Conservation (phyloP, 148 eudicot genomes). For the Rhododendron mucronatum region DNA sequence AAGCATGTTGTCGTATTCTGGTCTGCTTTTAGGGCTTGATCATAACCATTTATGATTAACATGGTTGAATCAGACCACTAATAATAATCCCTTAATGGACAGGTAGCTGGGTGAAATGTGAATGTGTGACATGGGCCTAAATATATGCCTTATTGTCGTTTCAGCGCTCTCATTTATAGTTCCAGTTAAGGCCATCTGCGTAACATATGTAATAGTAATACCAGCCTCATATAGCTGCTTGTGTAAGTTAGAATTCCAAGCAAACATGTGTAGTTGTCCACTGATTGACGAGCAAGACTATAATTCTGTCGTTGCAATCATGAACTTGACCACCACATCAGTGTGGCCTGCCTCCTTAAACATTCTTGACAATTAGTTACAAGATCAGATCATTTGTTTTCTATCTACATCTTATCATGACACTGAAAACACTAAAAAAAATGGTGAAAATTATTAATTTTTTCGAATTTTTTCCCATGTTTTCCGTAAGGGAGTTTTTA, state of each 20-base stretch:
- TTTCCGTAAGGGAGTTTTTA: too few relatives aligned
- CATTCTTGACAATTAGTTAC: neutral
- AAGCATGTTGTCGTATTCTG: neutral
- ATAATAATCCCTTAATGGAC: neutral
- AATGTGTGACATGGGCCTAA: neutral
- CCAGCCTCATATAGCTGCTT: neutral
- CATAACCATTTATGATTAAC: neutral
- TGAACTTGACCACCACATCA: neutral
- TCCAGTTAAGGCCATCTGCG: neutral
- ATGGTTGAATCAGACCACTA: neutral
- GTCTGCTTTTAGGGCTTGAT: neutral
- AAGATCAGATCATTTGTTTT: neutral
- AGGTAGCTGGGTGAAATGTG: neutral
- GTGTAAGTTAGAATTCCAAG: neutral
- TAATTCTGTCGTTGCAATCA: neutral
- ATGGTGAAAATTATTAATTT: too few relatives aligned
- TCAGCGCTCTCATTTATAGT: neutral
- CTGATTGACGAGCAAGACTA: neutral
- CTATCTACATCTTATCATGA: neutral
- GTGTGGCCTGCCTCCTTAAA: neutral
- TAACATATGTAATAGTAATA: neutral
- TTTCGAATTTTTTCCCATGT: too few relatives aligned
- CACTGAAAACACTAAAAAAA: too few relatives aligned
- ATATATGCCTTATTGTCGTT: neutral
- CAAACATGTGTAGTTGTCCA: neutral